Conservation (phyloP, 768 basidiomycete species). For the Obba rivulosa region DNA sequence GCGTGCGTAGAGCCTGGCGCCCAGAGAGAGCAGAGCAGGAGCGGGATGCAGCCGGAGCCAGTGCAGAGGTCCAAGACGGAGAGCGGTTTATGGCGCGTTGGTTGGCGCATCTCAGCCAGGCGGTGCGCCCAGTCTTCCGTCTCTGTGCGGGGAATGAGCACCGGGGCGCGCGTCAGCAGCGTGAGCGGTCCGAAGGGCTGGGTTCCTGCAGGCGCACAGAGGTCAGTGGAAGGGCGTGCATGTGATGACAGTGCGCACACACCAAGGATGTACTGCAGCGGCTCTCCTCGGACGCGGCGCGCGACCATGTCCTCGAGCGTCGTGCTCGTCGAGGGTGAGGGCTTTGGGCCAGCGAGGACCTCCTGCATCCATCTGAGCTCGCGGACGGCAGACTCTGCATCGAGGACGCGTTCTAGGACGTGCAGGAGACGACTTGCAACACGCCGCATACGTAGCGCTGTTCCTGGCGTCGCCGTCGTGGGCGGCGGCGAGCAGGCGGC, state of each 20-base stretch:
- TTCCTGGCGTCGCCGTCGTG: background rate
- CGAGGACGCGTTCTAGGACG: constrained; percentile 29
- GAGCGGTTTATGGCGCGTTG: constrained; percentile 24
- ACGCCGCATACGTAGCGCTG: background rate
- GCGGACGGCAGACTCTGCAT: constrained; percentile 27
- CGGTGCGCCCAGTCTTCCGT: constrained; percentile 79
- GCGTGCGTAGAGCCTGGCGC: constrained; percentile 49
- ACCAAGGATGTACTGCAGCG: constrained; percentile 91
- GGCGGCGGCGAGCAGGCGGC: background rate
- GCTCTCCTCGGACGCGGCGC: constrained; percentile 64
- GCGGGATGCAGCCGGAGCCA: constrained; percentile 87
- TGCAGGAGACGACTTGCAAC: constrained; percentile 13
- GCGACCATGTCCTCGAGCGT: constrained; percentile 45
- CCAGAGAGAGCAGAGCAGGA: constrained; percentile 70
- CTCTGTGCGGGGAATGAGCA: constrained; percentile 92
- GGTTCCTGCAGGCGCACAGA: constrained; percentile 43
- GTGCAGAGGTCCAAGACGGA: constrained; percentile 86
- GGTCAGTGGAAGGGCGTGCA: constrained; percentile 1
- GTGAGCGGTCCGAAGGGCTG: constrained; percentile 85
- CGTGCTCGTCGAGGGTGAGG: constrained; percentile 5
- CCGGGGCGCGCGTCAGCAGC: constrained; percentile 68
- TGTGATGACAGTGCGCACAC: constrained; percentile 17
- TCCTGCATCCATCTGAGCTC: constrained; percentile 50
- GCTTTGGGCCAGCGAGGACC: constrained; percentile 14
- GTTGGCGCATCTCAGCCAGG: constrained; percentile 42